A percentile compares a stretch with the other conserved stretches of the same genome.
phyloP scores from a whole-genome alignment of 495 filamentous ascomycete species.

The Wilcoxina mikolae region DNA sequence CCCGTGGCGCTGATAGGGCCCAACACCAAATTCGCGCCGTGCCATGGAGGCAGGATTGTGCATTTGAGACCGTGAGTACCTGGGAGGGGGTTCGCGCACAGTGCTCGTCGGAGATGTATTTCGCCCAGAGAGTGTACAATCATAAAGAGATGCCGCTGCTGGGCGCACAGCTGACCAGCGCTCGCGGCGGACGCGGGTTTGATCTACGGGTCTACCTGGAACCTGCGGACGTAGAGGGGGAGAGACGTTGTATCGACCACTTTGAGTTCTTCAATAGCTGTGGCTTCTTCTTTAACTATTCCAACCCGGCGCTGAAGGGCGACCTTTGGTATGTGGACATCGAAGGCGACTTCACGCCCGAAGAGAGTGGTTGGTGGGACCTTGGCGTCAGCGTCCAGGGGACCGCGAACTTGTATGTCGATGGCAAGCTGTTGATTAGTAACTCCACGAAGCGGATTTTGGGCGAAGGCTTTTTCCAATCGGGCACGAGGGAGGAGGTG shows the following conservation, averaged over 20 bases:
- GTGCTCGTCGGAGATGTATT: conserved; percentile 35
- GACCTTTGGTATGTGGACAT: no score
- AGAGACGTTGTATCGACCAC: no score
- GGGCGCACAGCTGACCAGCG: conserved; percentile 41
- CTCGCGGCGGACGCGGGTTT: conserved; percentile 44
- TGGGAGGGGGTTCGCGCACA: conserved; percentile 41
- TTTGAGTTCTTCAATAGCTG: conserved; percentile 52
- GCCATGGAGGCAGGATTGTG: conserved; percentile 69
- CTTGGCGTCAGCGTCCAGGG: conserved; percentile 66
- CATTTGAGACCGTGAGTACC: conserved; percentile 52
- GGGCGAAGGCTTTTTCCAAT: conserved; percentile 49
- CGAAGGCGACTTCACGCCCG: conserved; percentile 42
- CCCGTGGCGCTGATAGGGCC: conserved; percentile 68
- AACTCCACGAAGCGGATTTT: conserved; percentile 56
- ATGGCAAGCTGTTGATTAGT: conserved; percentile 57
- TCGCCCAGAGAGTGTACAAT: conserved; percentile 43
- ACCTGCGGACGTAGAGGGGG: no score
- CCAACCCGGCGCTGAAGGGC: conserved; percentile 43
- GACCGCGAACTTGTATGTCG: conserved; percentile 52
- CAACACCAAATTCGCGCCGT: conserved; percentile 62
- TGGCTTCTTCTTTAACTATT: conserved; percentile 47
- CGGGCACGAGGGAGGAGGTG: conserved; percentile 41
- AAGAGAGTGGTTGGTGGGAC: conserved; percentile 47
- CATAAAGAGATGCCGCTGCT: conserved; percentile 53
- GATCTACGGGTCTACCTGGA: no score